Conservation (phyloP, 768 basidiomycete species). For the Lactarius tabidus region DNA sequence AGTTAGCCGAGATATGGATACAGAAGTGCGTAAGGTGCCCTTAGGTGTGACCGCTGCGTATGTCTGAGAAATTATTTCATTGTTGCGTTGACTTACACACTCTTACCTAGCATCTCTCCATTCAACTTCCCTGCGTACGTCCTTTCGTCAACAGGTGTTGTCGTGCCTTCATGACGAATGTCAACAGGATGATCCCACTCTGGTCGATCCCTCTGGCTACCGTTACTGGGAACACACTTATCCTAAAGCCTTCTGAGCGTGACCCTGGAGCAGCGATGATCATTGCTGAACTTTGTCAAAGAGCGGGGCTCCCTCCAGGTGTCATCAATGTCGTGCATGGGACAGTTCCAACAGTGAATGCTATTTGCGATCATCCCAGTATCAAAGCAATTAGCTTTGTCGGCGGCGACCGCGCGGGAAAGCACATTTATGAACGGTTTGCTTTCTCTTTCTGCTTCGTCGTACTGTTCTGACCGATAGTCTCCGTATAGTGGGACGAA, state of each 20-base stretch:
- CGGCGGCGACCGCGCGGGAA: constrained; percentile 88
- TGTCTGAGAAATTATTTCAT: background rate
- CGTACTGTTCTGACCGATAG: constrained; percentile 15
- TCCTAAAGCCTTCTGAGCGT: constrained; percentile 94
- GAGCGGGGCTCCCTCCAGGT: constrained; percentile 80
- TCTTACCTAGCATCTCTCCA: constrained; percentile 58
- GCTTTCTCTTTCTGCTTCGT: background rate
- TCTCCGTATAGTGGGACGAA: constrained; percentile 57
- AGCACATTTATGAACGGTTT: constrained; percentile 87
- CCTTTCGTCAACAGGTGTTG: background rate
- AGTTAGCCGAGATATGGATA: constrained; percentile 98
- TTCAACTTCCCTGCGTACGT: constrained; percentile 88
- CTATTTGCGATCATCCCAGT: constrained; percentile 85
- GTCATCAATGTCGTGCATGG: constrained; percentile 94
- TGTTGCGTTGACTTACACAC: background rate
- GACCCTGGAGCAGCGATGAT: constrained; percentile 98
- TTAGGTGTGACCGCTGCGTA: constrained; percentile 81
- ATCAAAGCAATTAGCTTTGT: constrained; percentile 98
- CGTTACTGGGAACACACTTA: constrained; percentile 88
- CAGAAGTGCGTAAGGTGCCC: constrained; percentile 76
- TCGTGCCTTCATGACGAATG: background rate
- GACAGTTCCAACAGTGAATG: constrained; percentile 83
- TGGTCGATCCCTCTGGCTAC: constrained; percentile 93
- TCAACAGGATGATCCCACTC: constrained; percentile 83
- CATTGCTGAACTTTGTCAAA: constrained; percentile 90